Conservation (phyloP, 2,329 filamentous ascomycete genomes). For the Hymenoscyphus repandus region DNA sequence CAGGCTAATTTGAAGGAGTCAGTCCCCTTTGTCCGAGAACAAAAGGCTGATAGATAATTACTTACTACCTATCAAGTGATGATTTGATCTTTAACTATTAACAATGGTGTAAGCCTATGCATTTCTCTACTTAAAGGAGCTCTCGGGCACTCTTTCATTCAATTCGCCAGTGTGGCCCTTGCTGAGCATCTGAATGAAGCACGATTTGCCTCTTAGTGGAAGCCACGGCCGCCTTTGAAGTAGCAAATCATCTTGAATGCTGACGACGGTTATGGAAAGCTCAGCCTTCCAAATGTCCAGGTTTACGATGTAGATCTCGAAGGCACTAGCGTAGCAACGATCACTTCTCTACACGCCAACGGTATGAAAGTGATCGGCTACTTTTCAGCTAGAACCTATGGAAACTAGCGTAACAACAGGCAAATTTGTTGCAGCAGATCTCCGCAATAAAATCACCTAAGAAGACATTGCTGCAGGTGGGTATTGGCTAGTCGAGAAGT, state of each 20-base stretch:
- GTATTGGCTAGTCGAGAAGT: not conserved
- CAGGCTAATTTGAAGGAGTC: no score
- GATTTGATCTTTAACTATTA: no score
- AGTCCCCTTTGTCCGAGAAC: no score
- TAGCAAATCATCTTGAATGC: not conserved
- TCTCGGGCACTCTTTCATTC: no score
- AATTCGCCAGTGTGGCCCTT: no score
- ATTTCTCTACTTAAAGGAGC: no score
- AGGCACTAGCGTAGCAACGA: conserved; percentile 15
- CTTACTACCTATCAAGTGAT: no score
- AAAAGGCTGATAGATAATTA: no score
- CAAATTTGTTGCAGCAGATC: conserved; percentile 39
- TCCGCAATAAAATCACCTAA: not conserved
- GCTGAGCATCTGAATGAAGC: no score
- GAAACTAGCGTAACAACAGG: conserved; percentile 52
- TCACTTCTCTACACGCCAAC: conserved; percentile 41
- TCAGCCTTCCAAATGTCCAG: not conserved
- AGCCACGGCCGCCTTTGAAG: not conserved
- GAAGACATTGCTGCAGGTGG: not conserved
- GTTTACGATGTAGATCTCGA: not conserved
- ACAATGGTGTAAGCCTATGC: no score
- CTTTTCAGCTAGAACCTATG: conserved; percentile 65
- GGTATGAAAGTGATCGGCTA: conserved; percentile 65
- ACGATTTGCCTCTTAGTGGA: not conserved
- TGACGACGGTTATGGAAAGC: not conserved